Base-by-base conservation (phyloP, 1,284 basidiomycete species). In the Rhodotorula mucilaginosa region DNA sequence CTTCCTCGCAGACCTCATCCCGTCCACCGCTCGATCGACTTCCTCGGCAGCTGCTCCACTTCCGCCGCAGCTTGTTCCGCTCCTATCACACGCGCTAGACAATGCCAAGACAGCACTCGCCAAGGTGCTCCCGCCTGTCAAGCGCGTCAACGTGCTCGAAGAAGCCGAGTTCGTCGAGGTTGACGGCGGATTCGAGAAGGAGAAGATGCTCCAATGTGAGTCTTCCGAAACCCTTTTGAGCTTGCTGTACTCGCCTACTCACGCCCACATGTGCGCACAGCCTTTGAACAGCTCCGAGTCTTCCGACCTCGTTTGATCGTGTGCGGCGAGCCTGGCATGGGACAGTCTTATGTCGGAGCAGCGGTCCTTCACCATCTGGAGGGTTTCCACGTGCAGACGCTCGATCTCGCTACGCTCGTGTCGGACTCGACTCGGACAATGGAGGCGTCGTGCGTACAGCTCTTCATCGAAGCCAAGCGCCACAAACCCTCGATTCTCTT, bases 401-500 rank as follows among this genome's bases (percentile, higher is more conserved):
- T 99, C 61, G 95, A 99, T 79, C 85, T 99, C 18, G 94, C 92
- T 15, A 89, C 89, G 0, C 82, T 99, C 58, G 85, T 99, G 82
- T 87, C 92, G 62, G 96, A 99, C 81, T 92, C 94, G 0, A 89
- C 92, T 0, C 84, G 93, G 78, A 93, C 93, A 5, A 84, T 89
- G 5, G 97, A 99, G 82, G 91, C 96, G 1, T 89, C 91, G 3
- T 89, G 97, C 68, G 92, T 98, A 2, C 96, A 98, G 78, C 86
- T 97, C n/a, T 98, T 99, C 78, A 87, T 95, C 26, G 97, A 99
- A 81, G 97, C 97, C 0, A 98, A 97, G 81, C 88, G 97, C 46
- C 93, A 97, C 80, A 95, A 97, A 78, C 97, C 97, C 0, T 95
- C 93, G 0, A 89, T 99, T 57, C 86, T 99, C 62, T 99, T 94